Conservation (phyloP, 2,329 filamentous ascomycete genomes). For the Biscogniauxia marginata region DNA sequence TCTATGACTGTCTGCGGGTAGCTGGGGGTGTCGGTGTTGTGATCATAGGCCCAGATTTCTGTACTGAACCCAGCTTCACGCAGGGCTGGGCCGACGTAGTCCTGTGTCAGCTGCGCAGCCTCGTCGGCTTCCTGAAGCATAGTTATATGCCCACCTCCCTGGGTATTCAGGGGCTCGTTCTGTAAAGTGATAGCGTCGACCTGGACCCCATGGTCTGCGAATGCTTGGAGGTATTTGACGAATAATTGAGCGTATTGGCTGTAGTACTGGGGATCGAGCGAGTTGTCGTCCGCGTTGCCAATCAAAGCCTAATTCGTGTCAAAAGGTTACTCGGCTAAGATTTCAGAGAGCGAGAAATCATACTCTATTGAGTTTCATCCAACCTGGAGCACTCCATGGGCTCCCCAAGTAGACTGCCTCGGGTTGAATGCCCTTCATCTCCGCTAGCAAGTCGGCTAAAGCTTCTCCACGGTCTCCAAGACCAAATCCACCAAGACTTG, state of each 20-base stretch:
- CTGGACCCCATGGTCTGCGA: conserved; percentile 32
- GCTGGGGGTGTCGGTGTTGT: conserved; percentile 38
- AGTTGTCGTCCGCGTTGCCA: conserved; percentile 38
- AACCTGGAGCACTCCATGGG: conserved; percentile 41
- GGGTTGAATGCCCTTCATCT: conserved; percentile 36
- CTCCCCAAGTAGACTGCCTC: conserved; percentile 38
- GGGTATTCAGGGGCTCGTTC: conserved; percentile 44
- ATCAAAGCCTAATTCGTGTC: conserved; percentile 24
- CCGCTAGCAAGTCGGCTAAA: conserved; percentile 38
- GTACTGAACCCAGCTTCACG: conserved; percentile 38
- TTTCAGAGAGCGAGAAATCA: not conserved
- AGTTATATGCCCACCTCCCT: conserved; percentile 35
- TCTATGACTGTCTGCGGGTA: conserved; percentile 41
- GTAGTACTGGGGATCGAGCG: conserved; percentile 37
- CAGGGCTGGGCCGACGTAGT: conserved; percentile 40
- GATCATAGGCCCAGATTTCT: conserved; percentile 46
- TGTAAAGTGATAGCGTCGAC: conserved; percentile 45
- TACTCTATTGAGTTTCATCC: conserved; percentile 41
- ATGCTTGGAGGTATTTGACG: conserved; percentile 43
- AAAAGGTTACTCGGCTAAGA: not conserved
- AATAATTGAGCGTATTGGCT: conserved; percentile 38
- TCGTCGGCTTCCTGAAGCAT: conserved; percentile 40
- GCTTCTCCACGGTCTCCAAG: conserved; percentile 39
- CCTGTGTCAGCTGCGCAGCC: conserved; percentile 36
- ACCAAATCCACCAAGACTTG: conserved; percentile 31